These are phyloP conservation scores for Mallotus nudiflorus DNA, from an alignment of 345 rosid genomes.

Conservation along the genomic window DNA sequence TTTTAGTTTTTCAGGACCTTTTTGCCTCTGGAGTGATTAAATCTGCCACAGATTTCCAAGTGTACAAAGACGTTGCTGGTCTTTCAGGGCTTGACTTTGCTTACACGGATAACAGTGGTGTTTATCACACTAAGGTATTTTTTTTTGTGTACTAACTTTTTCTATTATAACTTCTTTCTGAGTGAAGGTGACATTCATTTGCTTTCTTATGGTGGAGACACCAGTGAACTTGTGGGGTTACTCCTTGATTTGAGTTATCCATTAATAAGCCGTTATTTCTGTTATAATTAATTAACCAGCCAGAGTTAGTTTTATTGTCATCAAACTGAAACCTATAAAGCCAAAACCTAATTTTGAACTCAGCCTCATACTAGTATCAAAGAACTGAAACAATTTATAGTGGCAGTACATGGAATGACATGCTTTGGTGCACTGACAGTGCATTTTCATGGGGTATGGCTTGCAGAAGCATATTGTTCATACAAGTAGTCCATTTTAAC, in stretches of 20 bases:
- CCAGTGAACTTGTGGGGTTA: conserved; percentile 6
- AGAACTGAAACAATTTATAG: not conserved
- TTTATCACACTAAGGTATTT: conserved; percentile 92
- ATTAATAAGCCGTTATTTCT: not conserved
- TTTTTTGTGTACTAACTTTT: not conserved
- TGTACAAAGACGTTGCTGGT: conserved; percentile 84
- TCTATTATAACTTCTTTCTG: not conserved
- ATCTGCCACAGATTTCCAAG: conserved; percentile 92
- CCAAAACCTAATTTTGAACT: not conserved
- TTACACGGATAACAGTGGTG: conserved; percentile 73
- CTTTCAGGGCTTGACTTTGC: conserved; percentile 99
- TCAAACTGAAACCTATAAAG: not conserved
- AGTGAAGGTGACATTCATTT: conserved; percentile 9
- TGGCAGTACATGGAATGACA: not conserved
- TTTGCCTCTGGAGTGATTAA: conserved; percentile 72
- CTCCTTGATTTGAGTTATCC: not conserved
- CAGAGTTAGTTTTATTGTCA: not conserved
- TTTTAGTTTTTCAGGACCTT: conserved; percentile 70
- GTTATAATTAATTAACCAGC: not conserved
- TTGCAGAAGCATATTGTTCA: not conserved
- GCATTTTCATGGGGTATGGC: not conserved
- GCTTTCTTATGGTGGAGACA: conserved; percentile 6
- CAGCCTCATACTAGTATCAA: not conserved
- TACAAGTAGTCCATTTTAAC: too few species aligned
- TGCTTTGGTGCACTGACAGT: not conserved